A percentile compares a stretch with the other conserved stretches of the same genome.
phyloP scores from a whole-genome alignment of 495 filamentous ascomycete species.

The Aspergillus biplanus region DNA sequence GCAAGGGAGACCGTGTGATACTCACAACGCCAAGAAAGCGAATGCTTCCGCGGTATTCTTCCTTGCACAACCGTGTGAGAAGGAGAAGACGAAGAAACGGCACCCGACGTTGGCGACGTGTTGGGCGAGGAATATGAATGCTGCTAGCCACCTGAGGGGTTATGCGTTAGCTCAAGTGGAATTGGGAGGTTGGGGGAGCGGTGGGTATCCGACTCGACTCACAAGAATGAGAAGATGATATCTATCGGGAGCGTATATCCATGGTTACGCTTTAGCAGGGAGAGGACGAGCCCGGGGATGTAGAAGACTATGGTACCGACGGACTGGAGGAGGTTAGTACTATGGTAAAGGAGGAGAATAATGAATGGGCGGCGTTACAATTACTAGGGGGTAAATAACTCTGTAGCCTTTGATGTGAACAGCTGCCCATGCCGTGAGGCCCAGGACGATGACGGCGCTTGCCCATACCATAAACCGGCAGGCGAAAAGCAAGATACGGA shows the following conservation, averaged over 20 bases:
- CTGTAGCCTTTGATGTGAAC: constrained; percentile 23
- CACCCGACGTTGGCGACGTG: constrained; percentile 10
- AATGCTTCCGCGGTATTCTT: constrained; percentile 19
- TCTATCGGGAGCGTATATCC: constrained; percentile 27
- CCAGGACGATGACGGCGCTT: constrained; percentile 23
- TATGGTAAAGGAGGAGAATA: neutral
- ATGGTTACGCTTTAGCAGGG: constrained; percentile 19
- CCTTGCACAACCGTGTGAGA: neutral
- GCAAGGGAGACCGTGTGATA: neutral
- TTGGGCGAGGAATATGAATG: constrained; percentile 27
- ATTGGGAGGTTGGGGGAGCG: neutral
- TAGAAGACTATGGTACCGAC: constrained; percentile 24
- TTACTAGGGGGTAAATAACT: constrained; percentile 21
- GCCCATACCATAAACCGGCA: constrained; percentile 23
- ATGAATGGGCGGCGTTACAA: constrained; percentile 14
- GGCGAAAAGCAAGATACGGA: constrained; percentile 19
- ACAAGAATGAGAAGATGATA: constrained; percentile 26
- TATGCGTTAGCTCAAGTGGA: neutral
- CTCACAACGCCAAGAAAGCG: constrained; percentile 18
- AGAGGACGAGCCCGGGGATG: constrained; percentile 22
- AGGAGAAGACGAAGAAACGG: constrained; percentile 5
- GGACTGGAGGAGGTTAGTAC: constrained; percentile 12
- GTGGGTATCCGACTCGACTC: neutral
- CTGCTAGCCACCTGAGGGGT: constrained; percentile 22
- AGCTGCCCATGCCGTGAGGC: constrained; percentile 24